Base-by-base conservation (phyloP, 305 asterid species). In the Fraxinus sp. region DNA sequence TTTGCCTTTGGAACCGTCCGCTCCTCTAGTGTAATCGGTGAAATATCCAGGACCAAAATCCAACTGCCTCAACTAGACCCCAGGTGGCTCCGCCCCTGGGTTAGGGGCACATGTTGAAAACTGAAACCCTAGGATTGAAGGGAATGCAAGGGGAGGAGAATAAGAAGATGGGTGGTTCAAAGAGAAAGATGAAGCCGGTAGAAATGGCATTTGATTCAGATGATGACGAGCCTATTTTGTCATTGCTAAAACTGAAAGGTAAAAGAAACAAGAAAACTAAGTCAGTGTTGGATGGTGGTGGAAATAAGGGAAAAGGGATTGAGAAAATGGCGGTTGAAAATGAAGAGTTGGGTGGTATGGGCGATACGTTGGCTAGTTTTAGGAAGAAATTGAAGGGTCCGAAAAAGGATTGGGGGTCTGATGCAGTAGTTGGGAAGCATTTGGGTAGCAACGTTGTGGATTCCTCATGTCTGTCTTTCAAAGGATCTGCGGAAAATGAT, bases 311-410 rank as follows among this genome's bases (percentile, higher is more conserved):
- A 57, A 89, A 84, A 79, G 85, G 83, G 86, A 85, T 79, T 86
- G 89, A 80, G 37, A 91, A 89, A 85, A 22, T 85, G 80, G 89
- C 16, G 80, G 86, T 49, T 37, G 86, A 85, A 87, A 93, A 83
- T 73, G 91, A 87, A 46, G 97, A 94, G 80, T 83, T 91, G 79
- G 93, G 87, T 77, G 93, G 93, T 79, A 93, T 97, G 99, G 91
- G 93, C 76, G 99, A 97, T 64, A 97, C 99, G 5, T 89, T 97
- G 89, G 99, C 98, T 8, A 93, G 78, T 86, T 93, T 94, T 80
- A 90, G 93, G 92, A 94, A 91, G 89, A 94, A 95, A 87, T 86
- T 95, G 90, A 91, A 86, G 91, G 97, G 87, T 80, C 94, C 98
- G 10, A 95, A 90, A 83, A 92, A 89, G 90, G 88, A 83, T 77